Evolutionary conservation across 1,284 basidiomycete genomes (phyloP).

Genomic region (Phylloboletellus chloephorus): DNA sequence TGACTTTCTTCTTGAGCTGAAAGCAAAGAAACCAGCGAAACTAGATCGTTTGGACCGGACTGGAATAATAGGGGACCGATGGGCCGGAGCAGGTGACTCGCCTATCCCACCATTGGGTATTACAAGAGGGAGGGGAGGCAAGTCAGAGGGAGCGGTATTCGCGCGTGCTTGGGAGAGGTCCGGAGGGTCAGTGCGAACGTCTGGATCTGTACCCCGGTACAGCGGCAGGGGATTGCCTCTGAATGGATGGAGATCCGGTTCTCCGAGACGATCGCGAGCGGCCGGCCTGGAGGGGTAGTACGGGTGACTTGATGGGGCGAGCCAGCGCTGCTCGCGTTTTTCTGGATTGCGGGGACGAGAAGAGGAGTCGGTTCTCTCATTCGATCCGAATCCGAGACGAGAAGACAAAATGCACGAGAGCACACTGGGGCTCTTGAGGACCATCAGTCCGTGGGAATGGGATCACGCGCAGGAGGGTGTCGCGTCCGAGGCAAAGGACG

Average conservation of each 20-base stretch:
- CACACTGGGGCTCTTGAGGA: constrained; percentile 20
- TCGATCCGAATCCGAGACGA: constrained; percentile 19
- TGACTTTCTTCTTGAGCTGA: constrained; percentile 24
- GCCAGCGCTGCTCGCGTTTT: constrained; percentile 48
- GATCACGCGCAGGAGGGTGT: background rate
- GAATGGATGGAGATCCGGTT: constrained; percentile 33
- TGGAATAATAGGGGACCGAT: constrained; percentile 19
- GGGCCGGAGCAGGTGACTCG: constrained; percentile 47
- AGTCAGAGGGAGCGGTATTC: constrained; percentile 25
- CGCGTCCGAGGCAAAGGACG: constrained; percentile 1
- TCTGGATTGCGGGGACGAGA: constrained; percentile 10
- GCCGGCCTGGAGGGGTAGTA: too few relatives aligned
- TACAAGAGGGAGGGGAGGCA: constrained; percentile 38
- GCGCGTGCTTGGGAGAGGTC: constrained; percentile 9
- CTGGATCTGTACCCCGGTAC: background rate
- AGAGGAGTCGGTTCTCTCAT: constrained; percentile 7
- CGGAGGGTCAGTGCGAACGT: constrained; percentile 10
- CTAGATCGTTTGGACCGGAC: constrained; percentile 38
- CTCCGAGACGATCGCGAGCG: constrained; percentile 53
- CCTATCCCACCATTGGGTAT: constrained; percentile 51
- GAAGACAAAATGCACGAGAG: constrained; percentile 28
- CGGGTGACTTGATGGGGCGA: constrained; percentile 60
- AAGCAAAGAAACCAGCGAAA: constrained; percentile 39
- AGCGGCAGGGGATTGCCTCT: constrained; percentile 29
- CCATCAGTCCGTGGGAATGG: constrained; percentile 21